Conservation (phyloP, 345 rosid genomes). For the Toxicodendron radicans region DNA sequence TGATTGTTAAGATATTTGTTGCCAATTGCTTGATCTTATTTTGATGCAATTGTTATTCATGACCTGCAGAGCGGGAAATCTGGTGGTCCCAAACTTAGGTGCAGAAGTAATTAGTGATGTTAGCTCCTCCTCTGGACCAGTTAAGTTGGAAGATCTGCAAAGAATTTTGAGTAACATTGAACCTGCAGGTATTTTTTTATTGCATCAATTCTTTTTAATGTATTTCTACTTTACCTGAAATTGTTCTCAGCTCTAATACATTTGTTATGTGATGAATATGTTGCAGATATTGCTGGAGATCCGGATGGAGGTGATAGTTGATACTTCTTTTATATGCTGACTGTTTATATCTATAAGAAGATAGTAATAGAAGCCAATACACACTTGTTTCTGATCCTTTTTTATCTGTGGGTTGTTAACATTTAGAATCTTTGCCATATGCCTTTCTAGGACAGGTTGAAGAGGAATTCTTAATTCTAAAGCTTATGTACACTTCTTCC, state of each 20-base stretch:
- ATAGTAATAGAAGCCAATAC: neutral
- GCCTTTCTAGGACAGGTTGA: too few species aligned
- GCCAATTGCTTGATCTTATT: neutral
- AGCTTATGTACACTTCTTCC: neutral
- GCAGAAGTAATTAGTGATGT: constrained; percentile 70
- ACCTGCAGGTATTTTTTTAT: constrained; percentile 52
- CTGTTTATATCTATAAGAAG: neutral
- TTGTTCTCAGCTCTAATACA: constrained; percentile 25
- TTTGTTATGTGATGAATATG: constrained; percentile 21
- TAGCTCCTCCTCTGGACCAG: constrained; percentile 82
- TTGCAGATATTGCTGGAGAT: constrained; percentile 59
- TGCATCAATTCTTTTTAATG: neutral
- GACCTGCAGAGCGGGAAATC: constrained; percentile 72
- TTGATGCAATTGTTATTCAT: constrained; percentile 6
- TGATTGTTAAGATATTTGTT: neutral
- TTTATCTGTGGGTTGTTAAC: neutral
- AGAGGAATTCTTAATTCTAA: too few species aligned
- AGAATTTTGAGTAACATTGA: constrained; percentile 85
- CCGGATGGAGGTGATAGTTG: constrained; percentile 72
- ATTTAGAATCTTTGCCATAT: neutral
- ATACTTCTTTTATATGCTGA: neutral
- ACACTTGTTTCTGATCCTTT: neutral
- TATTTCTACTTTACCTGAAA: constrained; percentile 8
- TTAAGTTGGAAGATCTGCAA: constrained; percentile 82
- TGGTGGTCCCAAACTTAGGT: constrained; percentile 57